Evolutionary conservation across 2,329 filamentous ascomycete species (phyloP).

Genomic region (Huntiella savannae): DNA sequence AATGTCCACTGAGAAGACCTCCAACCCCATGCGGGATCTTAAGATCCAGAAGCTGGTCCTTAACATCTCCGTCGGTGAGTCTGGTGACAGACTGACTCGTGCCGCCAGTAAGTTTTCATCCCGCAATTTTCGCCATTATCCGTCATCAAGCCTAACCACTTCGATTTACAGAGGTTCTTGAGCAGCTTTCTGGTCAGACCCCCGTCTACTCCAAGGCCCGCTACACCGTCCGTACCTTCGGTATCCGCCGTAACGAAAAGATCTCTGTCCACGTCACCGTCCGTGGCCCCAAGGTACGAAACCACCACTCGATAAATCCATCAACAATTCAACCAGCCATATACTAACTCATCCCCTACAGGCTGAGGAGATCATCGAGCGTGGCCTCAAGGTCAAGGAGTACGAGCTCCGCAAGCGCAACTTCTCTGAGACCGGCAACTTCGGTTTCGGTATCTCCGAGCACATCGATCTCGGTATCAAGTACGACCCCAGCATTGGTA

Average conservation of each 20-base stretch:
- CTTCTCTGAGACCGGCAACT: constrained; percentile 99
- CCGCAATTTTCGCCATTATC: neutral
- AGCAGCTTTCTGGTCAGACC: constrained; percentile 98
- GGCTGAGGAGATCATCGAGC: constrained; percentile 99
- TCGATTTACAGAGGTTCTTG: constrained; percentile 52
- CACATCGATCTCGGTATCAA: constrained; percentile 99
- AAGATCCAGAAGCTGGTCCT: constrained; percentile 98
- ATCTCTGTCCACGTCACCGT: constrained; percentile 98
- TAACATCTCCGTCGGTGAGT: constrained; percentile 99
- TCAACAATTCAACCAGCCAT: neutral
- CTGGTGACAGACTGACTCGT: constrained; percentile 99
- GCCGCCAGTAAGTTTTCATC: constrained; percentile 43
- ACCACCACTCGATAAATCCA: neutral
- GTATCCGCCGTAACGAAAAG: constrained; percentile 99
- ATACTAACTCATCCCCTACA: constrained; percentile 18
- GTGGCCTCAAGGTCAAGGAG: constrained; percentile 99
- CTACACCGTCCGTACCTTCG: constrained; percentile 99
- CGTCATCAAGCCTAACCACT: constrained; percentile 3
- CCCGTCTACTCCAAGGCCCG: constrained; percentile 99
- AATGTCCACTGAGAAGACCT: constrained; percentile 57
- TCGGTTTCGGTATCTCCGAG: constrained; percentile 99
- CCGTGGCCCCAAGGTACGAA: constrained; percentile 60
- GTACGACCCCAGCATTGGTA: constrained; percentile 95
- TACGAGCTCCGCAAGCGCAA: constrained; percentile 99
- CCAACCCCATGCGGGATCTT: constrained; percentile 99